Conservation (phyloP, 768 basidiomycete species). For the Boletus pseudopeckii region DNA sequence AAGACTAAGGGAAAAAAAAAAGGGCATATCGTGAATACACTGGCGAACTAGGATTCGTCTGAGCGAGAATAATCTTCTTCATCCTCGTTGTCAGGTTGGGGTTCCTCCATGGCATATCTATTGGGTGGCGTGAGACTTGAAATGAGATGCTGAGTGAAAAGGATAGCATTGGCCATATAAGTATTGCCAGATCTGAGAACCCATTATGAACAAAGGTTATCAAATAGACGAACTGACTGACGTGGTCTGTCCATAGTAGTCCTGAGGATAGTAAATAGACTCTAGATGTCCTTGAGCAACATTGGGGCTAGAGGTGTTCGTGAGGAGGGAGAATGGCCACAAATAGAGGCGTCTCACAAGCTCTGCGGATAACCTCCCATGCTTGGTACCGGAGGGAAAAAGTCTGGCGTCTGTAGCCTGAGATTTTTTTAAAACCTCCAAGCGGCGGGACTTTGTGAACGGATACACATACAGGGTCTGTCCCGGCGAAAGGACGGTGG, state of each 20-base stretch:
- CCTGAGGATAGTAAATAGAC: constrained; percentile 1
- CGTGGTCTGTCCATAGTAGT: constrained; percentile 10
- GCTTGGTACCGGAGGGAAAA: background rate
- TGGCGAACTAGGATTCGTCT: constrained; percentile 10
- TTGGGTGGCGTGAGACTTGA: constrained; percentile 9
- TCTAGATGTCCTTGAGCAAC: background rate
- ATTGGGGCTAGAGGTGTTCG: constrained; percentile 6
- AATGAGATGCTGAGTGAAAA: constrained; percentile 7
- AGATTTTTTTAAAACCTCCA: background rate
- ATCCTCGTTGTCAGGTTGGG: background rate
- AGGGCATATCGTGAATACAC: background rate
- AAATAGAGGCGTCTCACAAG: constrained; percentile 13
- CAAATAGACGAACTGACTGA: constrained; percentile 7
- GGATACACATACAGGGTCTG: constrained; percentile 14
- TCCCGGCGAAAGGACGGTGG: background rate
- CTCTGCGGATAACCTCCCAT: constrained; percentile 6
- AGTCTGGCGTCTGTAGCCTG: constrained; percentile 6
- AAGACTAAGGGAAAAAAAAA: background rate
- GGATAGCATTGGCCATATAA: constrained; percentile 2
- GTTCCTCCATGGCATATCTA: constrained; percentile 12
- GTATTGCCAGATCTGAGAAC: background rate
- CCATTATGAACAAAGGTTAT: constrained; percentile 3
- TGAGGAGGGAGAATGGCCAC: background rate
- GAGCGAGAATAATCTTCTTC: constrained; percentile 6
- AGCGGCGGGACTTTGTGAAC: background rate